Evolutionary conservation across 768 basidiomycete genomes (phyloP), one percentile per base, ranked within the genome.

Genomic region (Gloeopeniophorella convolvens): DNA sequence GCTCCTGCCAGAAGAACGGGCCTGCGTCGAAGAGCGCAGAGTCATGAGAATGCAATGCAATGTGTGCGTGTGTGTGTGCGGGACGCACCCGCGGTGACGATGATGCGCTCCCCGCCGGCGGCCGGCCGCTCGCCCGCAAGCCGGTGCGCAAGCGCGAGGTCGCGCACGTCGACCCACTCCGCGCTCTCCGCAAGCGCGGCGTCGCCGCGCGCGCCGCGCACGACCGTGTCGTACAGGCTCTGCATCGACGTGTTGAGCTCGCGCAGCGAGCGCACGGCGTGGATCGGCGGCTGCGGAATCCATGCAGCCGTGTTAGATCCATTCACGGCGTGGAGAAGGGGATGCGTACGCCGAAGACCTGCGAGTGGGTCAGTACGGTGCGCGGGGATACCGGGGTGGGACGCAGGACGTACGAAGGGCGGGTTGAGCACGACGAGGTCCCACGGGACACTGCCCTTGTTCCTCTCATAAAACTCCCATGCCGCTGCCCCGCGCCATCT

Each of bases 51-150:
- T n/a, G n/a, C n/a, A 24, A 26, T 20, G 9, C 24, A 20, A 20
- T 26, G 24, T 12, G n/a, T 23, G 42, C 41, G 18, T 11, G 28
- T 26, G 13, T 3, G 20, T 6, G 11, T 6, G 24, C n/a, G 12
- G 42, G 13, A 43, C 24, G 3, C 42, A 43, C 42, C 42, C 10
- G 20, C 24, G 28, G 15, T 30, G 45, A 63, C 60, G 56, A 70
- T 62, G 62, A 69, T 69, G 33, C 71, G 56, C 45, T 71, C 52
- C 12, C 67, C 65, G 16, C 59, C 60, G 8, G 71, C 69, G 24
- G 60, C 59, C 4, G 60, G 56, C 9, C 54, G 45, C 18, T 57
- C 16, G 41, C 63, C 50, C 15, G 60, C 56, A 9, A 60, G 54
- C 18, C 62, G 37, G 28, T 66, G 65, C 27, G 63, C 41, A 4